Conservation (phyloP, 2,329 filamentous ascomycete genomes). For the Capronia epimyces region DNA sequence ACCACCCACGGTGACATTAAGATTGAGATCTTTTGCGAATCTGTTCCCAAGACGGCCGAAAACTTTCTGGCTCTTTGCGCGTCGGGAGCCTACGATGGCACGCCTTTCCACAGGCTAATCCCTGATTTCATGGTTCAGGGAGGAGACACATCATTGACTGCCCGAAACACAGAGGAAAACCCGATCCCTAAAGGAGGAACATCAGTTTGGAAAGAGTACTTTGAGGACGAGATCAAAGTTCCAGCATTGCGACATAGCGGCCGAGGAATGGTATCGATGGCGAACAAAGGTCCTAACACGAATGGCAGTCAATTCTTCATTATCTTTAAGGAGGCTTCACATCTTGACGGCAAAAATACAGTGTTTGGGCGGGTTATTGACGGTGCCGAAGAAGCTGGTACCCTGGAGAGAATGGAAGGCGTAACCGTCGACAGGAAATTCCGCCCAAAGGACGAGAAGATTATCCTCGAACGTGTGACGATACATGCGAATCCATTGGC, state of each 20-base stretch:
- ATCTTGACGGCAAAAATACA: conserved; percentile 62
- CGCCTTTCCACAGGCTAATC: conserved; percentile 59
- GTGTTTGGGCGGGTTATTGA: conserved; percentile 58
- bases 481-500: conserved; percentile 63
- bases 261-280: conserved; percentile 55
- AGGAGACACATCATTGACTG: conserved; percentile 49
- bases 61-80: conserved; percentile 64
- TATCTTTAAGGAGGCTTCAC: conserved; percentile 55
- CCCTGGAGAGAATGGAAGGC: conserved; percentile 53
- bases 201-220: conserved; percentile 51
- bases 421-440: conserved; percentile 59
- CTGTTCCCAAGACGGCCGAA: conserved; percentile 86
- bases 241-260: conserved; percentile 54
- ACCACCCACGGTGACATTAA: conserved; percentile 88
- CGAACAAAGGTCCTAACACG: conserved; percentile 50
- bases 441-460: conserved; percentile 47
- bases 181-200: conserved; percentile 52
- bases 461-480: conserved; percentile 52
- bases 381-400: conserved; percentile 43
- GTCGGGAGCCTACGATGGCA: conserved; percentile 54
- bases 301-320: conserved; percentile 63
- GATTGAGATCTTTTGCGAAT: conserved; percentile 92
- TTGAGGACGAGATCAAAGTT: conserved; percentile 59
- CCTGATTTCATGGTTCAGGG: conserved; percentile 61
- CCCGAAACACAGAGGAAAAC: conserved; percentile 36